Conservation (phyloP, 1,139 yeast genomes). For the Hanseniaspora sp. region DNA sequence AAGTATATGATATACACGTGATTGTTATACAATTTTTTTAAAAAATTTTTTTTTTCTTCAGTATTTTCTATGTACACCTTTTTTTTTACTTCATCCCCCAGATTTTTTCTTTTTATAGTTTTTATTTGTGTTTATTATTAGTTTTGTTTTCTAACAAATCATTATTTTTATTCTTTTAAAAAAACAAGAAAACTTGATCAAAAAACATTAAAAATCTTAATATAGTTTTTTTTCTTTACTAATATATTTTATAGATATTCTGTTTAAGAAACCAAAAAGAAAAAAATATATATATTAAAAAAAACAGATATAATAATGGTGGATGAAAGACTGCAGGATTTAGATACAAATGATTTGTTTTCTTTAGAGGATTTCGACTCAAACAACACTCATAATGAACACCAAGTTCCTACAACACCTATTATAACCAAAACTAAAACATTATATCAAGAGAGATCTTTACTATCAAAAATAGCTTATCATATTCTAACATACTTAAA, state of each 20-base stretch:
- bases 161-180: too few species aligned
- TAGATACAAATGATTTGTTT: slow-evolving; percentile 2
- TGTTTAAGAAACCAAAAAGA: not conserved
- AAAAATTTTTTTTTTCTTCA: too few species aligned
- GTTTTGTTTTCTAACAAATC: too few species aligned
- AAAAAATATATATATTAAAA: not conserved
- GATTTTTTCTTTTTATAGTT: too few species aligned
- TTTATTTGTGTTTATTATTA: too few species aligned
- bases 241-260: not conserved
- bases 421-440: not conserved
- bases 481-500: slow-evolving; percentile 37
- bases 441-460: slow-evolving; percentile 5
- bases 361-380: slow-evolving; percentile 7
- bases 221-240: too few species aligned
- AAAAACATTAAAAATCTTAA: too few species aligned
- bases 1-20: too few species aligned
- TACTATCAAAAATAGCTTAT: slow-evolving; percentile 2
- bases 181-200: too few species aligned
- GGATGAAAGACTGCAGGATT: not conserved
- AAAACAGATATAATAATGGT: not conserved
- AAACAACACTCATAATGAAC: not conserved
- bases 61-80: too few species aligned
- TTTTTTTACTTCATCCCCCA: too few species aligned
- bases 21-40: too few species aligned
- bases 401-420: not conserved